A percentile compares a stretch with the other conserved stretches of the same genome.
Evolutionary conservation across 1,284 basidiomycete genomes (phyloP).

Genomic region (Rhodotorula sp.): DNA sequence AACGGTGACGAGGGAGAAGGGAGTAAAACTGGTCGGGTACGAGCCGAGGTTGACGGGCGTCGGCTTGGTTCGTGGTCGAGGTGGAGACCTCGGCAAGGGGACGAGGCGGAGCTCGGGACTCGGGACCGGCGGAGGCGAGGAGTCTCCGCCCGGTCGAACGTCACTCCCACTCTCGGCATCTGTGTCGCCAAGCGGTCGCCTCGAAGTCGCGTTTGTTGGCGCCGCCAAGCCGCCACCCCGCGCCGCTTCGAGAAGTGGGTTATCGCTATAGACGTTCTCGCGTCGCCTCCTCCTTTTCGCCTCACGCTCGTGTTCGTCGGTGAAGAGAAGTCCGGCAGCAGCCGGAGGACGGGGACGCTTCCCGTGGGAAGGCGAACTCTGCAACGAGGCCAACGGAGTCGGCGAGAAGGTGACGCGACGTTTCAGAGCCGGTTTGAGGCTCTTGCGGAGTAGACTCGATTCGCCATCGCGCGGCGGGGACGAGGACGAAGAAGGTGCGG

Average conservation of each 20-base stretch:
- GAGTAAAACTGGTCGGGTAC: neutral
- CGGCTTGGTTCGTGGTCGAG: neutral
- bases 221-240: neutral
- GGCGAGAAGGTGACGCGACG: slow-evolving; percentile 28
- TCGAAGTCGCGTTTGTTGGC: neutral
- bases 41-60: neutral
- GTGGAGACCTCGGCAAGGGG: slow-evolving; percentile 1
- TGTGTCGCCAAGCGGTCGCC: neutral
- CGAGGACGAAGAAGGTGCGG: neutral
- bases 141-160: neutral
- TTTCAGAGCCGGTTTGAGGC: neutral
- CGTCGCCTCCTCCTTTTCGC: neutral
- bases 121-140: neutral
- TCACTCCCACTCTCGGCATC: neutral
- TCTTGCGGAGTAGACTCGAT: neutral
- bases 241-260: slow-evolving; percentile 5
- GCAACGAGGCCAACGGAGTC: slow-evolving; percentile 25
- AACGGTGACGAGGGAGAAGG: neutral
- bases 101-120: neutral
- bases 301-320: neutral
- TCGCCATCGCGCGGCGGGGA: neutral
- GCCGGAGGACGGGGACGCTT: neutral
- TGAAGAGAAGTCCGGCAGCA: neutral
- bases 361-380: slow-evolving; percentile 20
- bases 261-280: slow-evolving; percentile 10